Conservation (phyloP, 352 stramenopile genomes). For the Thalassiosira delicatula region DNA sequence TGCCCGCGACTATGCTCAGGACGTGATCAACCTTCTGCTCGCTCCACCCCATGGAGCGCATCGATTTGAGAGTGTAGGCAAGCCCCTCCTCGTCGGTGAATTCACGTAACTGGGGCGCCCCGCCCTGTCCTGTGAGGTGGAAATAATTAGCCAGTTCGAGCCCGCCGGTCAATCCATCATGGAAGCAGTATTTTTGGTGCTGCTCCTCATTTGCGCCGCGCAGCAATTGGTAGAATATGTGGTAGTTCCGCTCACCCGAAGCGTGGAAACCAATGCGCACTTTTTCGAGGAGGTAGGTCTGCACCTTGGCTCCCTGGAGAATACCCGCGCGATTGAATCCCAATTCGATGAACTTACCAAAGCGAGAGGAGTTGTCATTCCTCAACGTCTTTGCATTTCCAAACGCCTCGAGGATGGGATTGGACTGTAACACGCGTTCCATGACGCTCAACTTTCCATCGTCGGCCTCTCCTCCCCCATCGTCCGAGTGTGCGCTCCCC, state of each 20-base stretch:
- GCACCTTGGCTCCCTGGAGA: slow-evolving; percentile 69
- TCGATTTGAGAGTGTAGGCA: slow-evolving; percentile 81
- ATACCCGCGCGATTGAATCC: slow-evolving; percentile 69
- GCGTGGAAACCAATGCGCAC: slow-evolving; percentile 92
- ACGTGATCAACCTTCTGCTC: slow-evolving; percentile 93
- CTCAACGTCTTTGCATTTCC: slow-evolving; percentile 90
- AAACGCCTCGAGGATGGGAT: slow-evolving; percentile 98
- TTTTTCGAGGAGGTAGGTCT: slow-evolving; percentile 96
- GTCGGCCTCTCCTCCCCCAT: slow-evolving; percentile 48
- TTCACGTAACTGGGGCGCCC: slow-evolving; percentile 74
- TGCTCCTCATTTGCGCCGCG: slow-evolving; percentile 84
- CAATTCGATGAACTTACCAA: slow-evolving; percentile 88
- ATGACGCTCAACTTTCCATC: slow-evolving; percentile 78
- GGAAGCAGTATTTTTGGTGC: slow-evolving; percentile 81
- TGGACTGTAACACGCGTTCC: slow-evolving; percentile 93
- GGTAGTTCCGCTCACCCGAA: slow-evolving; percentile 93
- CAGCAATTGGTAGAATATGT: slow-evolving; percentile 79
- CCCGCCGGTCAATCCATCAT: slow-evolving; percentile 65
- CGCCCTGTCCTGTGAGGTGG: slow-evolving; percentile 79
- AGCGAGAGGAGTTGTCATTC: slow-evolving; percentile 87
- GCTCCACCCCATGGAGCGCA: slow-evolving; percentile 78
- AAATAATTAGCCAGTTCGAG: slow-evolving; percentile 82
- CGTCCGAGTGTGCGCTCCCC: neutral
- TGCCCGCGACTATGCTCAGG: slow-evolving; percentile 93
- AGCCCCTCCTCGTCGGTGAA: slow-evolving; percentile 82